Base-by-base conservation (phyloP, 202 grass and related monocot species). In the Setaria italica region DNA sequence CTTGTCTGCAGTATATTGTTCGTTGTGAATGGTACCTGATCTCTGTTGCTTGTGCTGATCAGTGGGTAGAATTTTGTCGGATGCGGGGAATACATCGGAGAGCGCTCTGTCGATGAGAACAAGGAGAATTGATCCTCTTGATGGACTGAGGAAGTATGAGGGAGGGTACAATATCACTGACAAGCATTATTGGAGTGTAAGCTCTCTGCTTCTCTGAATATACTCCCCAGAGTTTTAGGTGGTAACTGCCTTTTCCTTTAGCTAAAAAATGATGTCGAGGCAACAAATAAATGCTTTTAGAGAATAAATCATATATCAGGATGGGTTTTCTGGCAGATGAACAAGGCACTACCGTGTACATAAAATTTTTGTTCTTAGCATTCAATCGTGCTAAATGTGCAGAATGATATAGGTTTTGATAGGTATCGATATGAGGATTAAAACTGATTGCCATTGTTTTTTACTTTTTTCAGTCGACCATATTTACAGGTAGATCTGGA, bases 151-250 rank as follows among this genome's bases (percentile, higher is more conserved):
- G 49, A 96, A 89, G 79, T 99, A 99, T 33, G 83, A 82, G 75
- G 94, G 92, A 87, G 97, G 97, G 72, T 99, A 92, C 56, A 97
- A 92, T 71, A 90, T 99, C 76, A 94, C 93, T 85, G 75, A 92
- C 89, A 92, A 85, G 51, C 90, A 99, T 79, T 99, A 99, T 48
- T 99, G 97, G 97, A 97, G 90, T 94, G 97, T 99, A 94, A 92
- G 90, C 9, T 82, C 76, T 85, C 47, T 47, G 37, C n/a, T 59
- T 68, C 49, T 54, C 49, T 89, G 49, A 70, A 88, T 8, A 57
- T 7, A 53, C 3, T 72, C 37, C 57, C 19, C 16, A 43, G 17
- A 59, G 62, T 49, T 30, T 30, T 30, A 30, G 1, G 9, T 25
- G 25, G 57, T 60, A 29, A 11, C 20, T 88, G 78, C 4, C 73